These are phyloP conservation scores for Rhodamnia rubescens DNA, from an alignment of 345 rosid genomes.

Conservation along the genomic window DNA sequence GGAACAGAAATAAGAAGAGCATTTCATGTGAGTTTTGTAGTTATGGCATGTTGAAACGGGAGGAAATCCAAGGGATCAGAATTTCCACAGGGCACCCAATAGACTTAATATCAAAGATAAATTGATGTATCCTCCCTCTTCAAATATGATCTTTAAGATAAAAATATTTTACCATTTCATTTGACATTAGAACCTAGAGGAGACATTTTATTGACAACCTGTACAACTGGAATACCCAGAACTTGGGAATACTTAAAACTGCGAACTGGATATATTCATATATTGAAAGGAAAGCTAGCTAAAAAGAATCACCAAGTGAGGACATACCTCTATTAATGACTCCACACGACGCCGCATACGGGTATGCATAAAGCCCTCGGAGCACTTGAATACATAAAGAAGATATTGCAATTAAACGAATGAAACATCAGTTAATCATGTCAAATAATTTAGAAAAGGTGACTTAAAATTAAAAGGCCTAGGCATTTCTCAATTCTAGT, in stretches of 20 bases:
- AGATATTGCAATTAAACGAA: not conserved
- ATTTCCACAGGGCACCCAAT: too few relatives aligned
- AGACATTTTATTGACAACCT: not conserved
- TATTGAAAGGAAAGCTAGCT: not conserved
- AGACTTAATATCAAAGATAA: not conserved
- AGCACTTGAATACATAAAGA: slow-evolving; percentile 30
- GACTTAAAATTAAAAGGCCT: not conserved
- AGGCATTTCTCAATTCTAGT: not conserved
- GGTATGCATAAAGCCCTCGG: slow-evolving; percentile 96
- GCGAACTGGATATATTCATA: not conserved
- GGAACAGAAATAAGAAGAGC: too few relatives aligned
- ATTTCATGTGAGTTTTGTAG: too few relatives aligned
- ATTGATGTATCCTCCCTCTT: not conserved
- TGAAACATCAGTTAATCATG: not conserved
- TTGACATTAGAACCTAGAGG: not conserved
- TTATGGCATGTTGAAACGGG: too few relatives aligned
- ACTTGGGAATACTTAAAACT: not conserved
- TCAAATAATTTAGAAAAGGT: not conserved
- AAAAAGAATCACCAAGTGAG: not conserved
- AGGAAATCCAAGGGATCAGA: too few relatives aligned
- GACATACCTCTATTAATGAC: slow-evolving; percentile 69
- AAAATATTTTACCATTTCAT: not conserved
- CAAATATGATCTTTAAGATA: not conserved
- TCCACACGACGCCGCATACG: slow-evolving; percentile 94
- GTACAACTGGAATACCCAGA: not conserved